A percentile compares a stretch with the other conserved stretches of the same genome.
Evolutionary conservation across 2,329 filamentous ascomycete genomes (phyloP).

Genomic region (Fusarium incarnatum): DNA sequence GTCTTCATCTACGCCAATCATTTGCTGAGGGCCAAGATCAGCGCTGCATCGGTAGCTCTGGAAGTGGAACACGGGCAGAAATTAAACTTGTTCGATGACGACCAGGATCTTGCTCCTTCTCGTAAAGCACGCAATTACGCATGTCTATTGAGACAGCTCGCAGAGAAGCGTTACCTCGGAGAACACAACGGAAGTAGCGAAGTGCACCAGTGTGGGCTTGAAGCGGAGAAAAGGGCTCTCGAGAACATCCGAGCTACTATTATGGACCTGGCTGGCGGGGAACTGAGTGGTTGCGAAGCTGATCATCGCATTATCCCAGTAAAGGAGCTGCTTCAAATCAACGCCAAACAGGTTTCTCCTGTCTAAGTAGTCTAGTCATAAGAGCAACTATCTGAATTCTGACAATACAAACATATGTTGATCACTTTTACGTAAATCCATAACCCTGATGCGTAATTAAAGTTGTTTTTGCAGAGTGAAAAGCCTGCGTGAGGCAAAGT

Average conservation of each 20-base stretch:
- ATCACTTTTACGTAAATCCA: background rate
- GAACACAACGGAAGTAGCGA: conserved; percentile 7
- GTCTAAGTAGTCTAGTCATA: background rate
- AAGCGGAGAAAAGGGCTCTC: background rate
- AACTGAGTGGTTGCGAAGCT: conserved; percentile 7
- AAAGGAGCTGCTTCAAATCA: conserved; percentile 9
- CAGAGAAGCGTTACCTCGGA: background rate
- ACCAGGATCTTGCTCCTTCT: background rate
- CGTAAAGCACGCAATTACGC: conserved; percentile 11
- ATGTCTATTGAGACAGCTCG: conserved; percentile 1
- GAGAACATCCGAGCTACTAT: conserved; percentile 14
- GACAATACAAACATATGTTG: background rate
- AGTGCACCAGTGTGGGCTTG: conserved; percentile 3
- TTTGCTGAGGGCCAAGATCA: conserved; percentile 21
- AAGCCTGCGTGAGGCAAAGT: too few species aligned
- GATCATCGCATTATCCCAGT: conserved; percentile 11
- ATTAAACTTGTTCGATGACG: conserved; percentile 6
- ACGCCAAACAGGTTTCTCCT: conserved; percentile 5
- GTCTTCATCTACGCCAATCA: conserved; percentile 25
- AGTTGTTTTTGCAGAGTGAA: background rate
- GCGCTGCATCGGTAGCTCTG: conserved; percentile 10
- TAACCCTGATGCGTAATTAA: background rate
- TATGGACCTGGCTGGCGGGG: background rate
- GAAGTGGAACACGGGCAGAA: conserved; percentile 12
- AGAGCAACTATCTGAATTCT: background rate